Evolutionary conservation across 2,329 filamentous ascomycete species (phyloP), one percentile per base, ranked within the genome.

Genomic region (Diplodia scrobiculata): DNA sequence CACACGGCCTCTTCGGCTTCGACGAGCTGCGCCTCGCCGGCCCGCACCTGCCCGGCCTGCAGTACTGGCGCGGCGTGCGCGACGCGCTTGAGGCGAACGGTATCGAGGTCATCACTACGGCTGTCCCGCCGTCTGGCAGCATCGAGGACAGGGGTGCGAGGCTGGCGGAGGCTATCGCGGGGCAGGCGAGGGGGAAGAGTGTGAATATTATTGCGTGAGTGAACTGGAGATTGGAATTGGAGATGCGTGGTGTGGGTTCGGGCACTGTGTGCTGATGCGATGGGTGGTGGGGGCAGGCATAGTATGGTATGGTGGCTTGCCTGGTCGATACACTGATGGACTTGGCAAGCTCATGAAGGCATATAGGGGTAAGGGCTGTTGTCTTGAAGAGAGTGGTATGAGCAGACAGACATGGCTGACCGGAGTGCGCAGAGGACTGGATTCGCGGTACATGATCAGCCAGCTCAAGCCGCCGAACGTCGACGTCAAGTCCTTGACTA

Each of bases 401-500:
- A 5, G 14, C 14, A 41, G 38, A 5, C 17, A 7, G 29, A 7
- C 38, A 41, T 6, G 17, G 17, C 55, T 60, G 38, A 60, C 21
- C 9, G 27, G 17, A 5, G 10, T 25, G 5, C 34, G 1, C 71
- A 87, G 86, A 64, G 86, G 86, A 9, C 82, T 89, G 60, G 86
- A 89, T 72, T 82, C 86, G 36, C 80, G 86, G 67, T 87, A 87
- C 70, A 87, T 89, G 84, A 86, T 89, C 70, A 87, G 84, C 67
- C 80, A 78, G 50, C 76, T 88, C 25, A 80, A 81, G 59, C 85
- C 85, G 10, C 78, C 79, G 2, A 85, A 88, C 60, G 91, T 97
- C 69, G 91, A 91, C 73, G 90, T 97, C 67, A 82, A 92, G 45
- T 88, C 86, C 0, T 74, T 89, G 69, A 88, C 86, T 0, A 88